Conservation (phyloP, 2,329 filamentous ascomycete genomes). For the Aphanocladium album region DNA sequence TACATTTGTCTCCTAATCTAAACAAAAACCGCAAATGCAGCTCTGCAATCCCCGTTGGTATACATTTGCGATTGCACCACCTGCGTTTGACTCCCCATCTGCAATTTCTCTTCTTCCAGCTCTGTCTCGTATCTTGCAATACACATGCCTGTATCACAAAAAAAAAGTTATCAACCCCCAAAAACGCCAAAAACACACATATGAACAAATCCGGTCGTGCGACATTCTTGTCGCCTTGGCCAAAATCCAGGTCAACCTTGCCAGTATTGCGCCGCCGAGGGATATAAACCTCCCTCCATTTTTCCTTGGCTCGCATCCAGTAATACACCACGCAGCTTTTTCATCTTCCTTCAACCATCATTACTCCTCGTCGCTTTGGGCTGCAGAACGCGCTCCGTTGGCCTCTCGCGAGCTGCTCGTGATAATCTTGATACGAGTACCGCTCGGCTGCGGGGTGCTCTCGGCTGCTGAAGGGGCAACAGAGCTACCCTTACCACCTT, state of each 20-base stretch:
- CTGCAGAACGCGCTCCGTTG: slow-evolving; percentile 35
- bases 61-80: background rate
- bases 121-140: background rate
- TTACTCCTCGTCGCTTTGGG: slow-evolving; percentile 52
- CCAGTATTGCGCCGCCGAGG: slow-evolving; percentile 13
- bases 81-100: slow-evolving; percentile 3
- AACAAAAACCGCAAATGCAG: slow-evolving; percentile 20
- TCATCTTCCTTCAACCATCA: slow-evolving; percentile 14
- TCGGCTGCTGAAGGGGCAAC: slow-evolving; percentile 50
- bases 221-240: background rate
- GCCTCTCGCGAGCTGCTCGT: slow-evolving; percentile 34
- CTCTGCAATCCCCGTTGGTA: background rate
- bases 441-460: slow-evolving; percentile 60
- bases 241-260: slow-evolving; percentile 10
- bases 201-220: slow-evolving; percentile 16
- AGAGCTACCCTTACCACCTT: slow-evolving; percentile 34
- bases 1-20: slow-evolving; percentile 33
- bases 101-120: background rate
- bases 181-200: slow-evolving; percentile 21
- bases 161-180: slow-evolving; percentile 4
- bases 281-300: slow-evolving; percentile 5
- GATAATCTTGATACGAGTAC: slow-evolving; percentile 67
- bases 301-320: slow-evolving; percentile 11
- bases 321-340: slow-evolving; percentile 12
- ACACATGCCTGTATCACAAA: background rate